Conservation (phyloP, 352 stramenopile genomes). For the Blastocystis hominis region DNA sequence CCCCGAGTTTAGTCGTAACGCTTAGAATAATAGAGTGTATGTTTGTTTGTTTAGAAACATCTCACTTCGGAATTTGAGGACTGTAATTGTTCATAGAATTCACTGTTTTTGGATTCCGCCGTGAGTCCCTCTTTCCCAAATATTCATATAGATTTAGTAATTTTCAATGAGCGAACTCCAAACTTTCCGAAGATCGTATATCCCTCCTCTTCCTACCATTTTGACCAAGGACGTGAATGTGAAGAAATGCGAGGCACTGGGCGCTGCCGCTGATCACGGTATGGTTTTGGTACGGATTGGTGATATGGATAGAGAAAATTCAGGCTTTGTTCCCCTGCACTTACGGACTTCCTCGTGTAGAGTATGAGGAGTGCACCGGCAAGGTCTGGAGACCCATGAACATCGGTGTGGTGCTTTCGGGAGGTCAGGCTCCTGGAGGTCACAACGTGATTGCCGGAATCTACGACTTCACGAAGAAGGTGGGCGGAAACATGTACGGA, state of each 20-base stretch:
- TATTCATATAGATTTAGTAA: no score
- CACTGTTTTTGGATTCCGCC: no score
- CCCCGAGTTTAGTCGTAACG: no score
- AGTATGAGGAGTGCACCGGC: constrained; percentile 21
- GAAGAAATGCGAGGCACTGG: constrained; percentile 26
- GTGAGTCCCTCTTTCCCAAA: no score
- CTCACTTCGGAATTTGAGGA: no score
- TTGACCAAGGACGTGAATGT: not conserved
- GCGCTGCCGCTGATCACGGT: constrained; percentile 12
- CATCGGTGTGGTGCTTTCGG: constrained; percentile 65
- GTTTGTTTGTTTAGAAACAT: no score
- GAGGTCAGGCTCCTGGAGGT: no score
- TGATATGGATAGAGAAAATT: constrained; percentile 57
- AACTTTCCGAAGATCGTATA: constrained; percentile 30
- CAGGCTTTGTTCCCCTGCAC: constrained; percentile 62
- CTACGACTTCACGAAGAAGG: constrained; percentile 64
- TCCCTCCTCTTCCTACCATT: constrained; percentile 15
- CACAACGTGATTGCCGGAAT: constrained; percentile 67
- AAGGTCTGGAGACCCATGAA: constrained; percentile 59
- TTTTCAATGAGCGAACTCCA: constrained; percentile 43
- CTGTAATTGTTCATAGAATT: no score
- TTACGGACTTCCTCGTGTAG: constrained; percentile 62
- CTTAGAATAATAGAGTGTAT: no score
- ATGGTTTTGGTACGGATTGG: not conserved
- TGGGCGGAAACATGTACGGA: constrained; percentile 57